phyloP scores from a whole-genome alignment of 768 basidiomycete species.

The Chalciporus pseudorubinellus region DNA sequence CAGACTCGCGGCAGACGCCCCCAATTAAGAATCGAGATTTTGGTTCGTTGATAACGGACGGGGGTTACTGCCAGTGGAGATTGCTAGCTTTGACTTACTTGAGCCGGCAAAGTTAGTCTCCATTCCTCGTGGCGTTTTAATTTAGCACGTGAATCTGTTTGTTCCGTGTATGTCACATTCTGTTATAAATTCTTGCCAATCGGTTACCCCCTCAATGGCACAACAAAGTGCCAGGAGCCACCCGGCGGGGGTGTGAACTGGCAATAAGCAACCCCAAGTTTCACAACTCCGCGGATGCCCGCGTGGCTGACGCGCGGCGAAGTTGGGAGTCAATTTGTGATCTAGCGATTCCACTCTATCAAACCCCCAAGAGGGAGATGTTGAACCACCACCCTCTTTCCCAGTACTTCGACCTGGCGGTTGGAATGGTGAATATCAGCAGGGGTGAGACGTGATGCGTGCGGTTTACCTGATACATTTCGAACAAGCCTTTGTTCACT shows the following conservation, averaged over 20 bases:
- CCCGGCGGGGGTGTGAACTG: conserved; percentile 18
- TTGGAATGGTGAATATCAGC: conserved; percentile 7
- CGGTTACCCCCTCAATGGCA: background rate
- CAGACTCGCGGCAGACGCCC: background rate
- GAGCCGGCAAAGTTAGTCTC: background rate
- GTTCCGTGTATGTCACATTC: background rate
- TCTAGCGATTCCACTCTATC: conserved; percentile 57
- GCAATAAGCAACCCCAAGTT: background rate
- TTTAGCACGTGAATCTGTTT: background rate
- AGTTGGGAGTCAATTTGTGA: background rate
- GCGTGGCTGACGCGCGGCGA: conserved; percentile 1
- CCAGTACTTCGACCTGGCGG: conserved; percentile 79
- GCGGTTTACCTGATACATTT: conserved; percentile 88
- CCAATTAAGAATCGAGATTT: background rate
- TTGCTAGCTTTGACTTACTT: background rate
- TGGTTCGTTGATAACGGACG: background rate
- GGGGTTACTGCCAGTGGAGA: too few species aligned
- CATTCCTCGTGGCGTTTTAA: background rate
- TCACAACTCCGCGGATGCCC: conserved; percentile 19
- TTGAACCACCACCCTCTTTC: conserved; percentile 95
- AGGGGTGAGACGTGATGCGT: background rate
- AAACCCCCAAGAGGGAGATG: conserved; percentile 85
- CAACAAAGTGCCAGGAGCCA: background rate
- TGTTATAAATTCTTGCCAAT: conserved; percentile 12
- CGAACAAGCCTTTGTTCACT: conserved; percentile 85